These are phyloP conservation scores for Santalum album DNA, from an alignment of 164 flowering plant species.

Conservation along the genomic window DNA sequence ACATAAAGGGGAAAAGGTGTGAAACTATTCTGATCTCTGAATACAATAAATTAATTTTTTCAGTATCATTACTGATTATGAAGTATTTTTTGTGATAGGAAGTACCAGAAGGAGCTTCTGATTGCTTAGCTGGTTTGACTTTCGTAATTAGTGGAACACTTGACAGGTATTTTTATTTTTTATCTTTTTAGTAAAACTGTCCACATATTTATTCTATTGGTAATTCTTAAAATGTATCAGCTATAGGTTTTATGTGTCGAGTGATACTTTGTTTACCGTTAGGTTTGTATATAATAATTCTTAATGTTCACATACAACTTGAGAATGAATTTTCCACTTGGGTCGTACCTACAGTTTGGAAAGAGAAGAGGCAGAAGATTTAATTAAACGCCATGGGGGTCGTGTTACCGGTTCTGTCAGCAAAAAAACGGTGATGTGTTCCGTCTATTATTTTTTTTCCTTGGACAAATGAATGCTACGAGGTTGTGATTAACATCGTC, in stretches of 20 bases:
- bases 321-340: slow-evolving; percentile 5
- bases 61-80: slow-evolving; percentile 5
- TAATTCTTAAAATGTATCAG: background rate
- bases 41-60: background rate
- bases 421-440: slow-evolving; percentile 69
- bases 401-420: slow-evolving; percentile 94
- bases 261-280: too few species aligned
- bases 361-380: slow-evolving; percentile 95
- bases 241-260: background rate
- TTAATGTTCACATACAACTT: background rate
- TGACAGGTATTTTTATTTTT: slow-evolving; percentile 70
- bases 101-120: slow-evolving; percentile 87
- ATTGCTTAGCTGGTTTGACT: slow-evolving; percentile 79
- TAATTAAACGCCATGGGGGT: slow-evolving; percentile 93
- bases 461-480: slow-evolving; percentile 1
- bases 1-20: slow-evolving; percentile 92
- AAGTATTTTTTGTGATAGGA: slow-evolving; percentile 42
- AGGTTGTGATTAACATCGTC: slow-evolving; percentile 4
- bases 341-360: slow-evolving; percentile 55
- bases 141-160: slow-evolving; percentile 98
- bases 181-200: slow-evolving; percentile 2
- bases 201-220: background rate
- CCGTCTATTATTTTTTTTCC: slow-evolving; percentile 5
- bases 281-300: too few species aligned
- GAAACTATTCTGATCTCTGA: background rate